Evolutionary conservation across 2,329 filamentous ascomycete species (phyloP), one percentile per base, ranked within the genome.

Genomic region (Aspergillus pseudotamarii): DNA sequence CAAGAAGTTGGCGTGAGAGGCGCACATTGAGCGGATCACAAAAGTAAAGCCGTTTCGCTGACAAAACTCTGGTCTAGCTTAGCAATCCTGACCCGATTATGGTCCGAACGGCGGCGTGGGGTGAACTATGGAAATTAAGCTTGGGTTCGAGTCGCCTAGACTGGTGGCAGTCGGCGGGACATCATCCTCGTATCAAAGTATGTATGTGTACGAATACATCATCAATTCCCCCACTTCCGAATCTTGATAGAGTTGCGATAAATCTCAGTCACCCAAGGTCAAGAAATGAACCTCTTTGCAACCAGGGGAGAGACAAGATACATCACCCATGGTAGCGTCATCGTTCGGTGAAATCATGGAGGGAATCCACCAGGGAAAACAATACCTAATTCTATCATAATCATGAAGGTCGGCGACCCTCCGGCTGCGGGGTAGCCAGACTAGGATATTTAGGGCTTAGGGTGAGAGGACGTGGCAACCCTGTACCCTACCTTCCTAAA

Each of bases 401-500:
- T 30, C 56, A 46, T 58, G 56, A 58, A 46, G 28, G 28, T 36
- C 56, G 45, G 56, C 32, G 43, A 19, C 19, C 2, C 12, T 45
- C 32, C 28, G 43, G 30, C 48, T 54, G 60, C 56, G 59, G 65
- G 61, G 57, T 34, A 21, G 38, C 57, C 45, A 1, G 1, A 57
- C 65, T 12, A 11, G 63, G 67, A 62, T 34, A 69, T 6, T 5
- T 63, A 72, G 70, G 70, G 70, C 64, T 57, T 36, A 64, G 70
- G 67, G 63, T 23, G 51, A 9, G 3, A 1, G 2, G 21, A 0
- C 0, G n/a, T 1, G 2, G 26, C 12, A 67, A 34, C 72, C 73
- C 71, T 70, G 69, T 66, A 60, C 72, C 74, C 73, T 76, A 72
- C 34, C 10, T 72, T 65, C 74, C 71, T 0, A 19, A 71, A 69